Evolutionary conservation across 192 early-diverging fungal species (phyloP).

Genomic region (Phycomyces nitens): DNA sequence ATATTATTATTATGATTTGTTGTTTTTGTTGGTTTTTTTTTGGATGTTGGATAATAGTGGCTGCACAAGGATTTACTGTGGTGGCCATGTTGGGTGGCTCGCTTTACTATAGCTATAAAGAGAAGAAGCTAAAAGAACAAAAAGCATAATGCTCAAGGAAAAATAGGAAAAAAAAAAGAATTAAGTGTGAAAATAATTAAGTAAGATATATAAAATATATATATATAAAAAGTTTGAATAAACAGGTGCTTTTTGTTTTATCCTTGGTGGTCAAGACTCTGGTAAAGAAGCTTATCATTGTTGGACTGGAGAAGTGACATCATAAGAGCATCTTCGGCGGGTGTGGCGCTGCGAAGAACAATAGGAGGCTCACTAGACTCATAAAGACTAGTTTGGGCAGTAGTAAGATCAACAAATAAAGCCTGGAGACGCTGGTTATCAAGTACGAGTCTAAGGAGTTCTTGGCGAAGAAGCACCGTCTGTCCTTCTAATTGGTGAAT

Average conservation of each 20-base stretch:
- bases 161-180: background rate
- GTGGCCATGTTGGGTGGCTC: constrained; percentile 25
- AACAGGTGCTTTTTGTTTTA: no score
- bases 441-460: background rate
- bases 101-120: constrained; percentile 13
- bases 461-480: background rate
- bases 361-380: no score
- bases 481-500: constrained; percentile 46
- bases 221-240: no score
- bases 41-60: constrained; percentile 5
- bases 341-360: no score
- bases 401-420: background rate
- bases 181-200: background rate
- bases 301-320: no score
- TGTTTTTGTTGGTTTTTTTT: no score
- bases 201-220: no score
- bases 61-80: constrained; percentile 28
- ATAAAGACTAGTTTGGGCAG: no score
- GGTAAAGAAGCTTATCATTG: no score
- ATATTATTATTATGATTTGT: no score
- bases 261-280: no score
- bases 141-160: background rate
- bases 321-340: no score
- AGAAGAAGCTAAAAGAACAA: constrained; percentile 6
- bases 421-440: background rate